phyloP scores from a whole-genome alignment of 2,329 filamentous ascomycete species.

The Ascosphaera acerosa region DNA sequence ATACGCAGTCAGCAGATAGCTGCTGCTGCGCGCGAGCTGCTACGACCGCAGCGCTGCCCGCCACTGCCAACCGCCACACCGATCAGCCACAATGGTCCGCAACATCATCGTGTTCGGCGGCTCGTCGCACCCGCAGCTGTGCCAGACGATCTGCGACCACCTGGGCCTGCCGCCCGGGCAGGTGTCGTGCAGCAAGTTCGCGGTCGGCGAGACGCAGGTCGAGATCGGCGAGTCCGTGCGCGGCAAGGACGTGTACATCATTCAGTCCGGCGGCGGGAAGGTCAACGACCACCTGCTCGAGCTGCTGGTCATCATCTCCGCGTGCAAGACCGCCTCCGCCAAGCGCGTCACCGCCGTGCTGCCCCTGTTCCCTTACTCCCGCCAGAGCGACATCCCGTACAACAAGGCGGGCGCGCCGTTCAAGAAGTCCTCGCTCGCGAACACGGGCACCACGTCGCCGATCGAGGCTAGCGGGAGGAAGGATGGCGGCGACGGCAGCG shows the following conservation, averaged over 20 bases:
- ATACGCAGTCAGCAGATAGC: too few relatives aligned
- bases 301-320: slow-evolving; percentile 94
- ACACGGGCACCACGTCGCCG: slow-evolving; percentile 76
- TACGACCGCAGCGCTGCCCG: too few relatives aligned
- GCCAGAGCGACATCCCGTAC: slow-evolving; percentile 88
- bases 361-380: slow-evolving; percentile 87
- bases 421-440: slow-evolving; percentile 32
- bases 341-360: slow-evolving; percentile 92
- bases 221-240: slow-evolving; percentile 48
- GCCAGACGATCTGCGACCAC: slow-evolving; percentile 39
- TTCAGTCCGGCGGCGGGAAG: slow-evolving; percentile 83
- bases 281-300: slow-evolving; percentile 99
- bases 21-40: too few relatives aligned
- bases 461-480: slow-evolving; percentile 54
- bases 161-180: slow-evolving; percentile 34
- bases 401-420: slow-evolving; percentile 85
- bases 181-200: slow-evolving; percentile 38
- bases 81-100: slow-evolving; percentile 24
- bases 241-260: slow-evolving; percentile 96
- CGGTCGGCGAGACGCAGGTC: slow-evolving; percentile 44
- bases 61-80: too few relatives aligned
- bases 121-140: slow-evolving; percentile 36
- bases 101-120: slow-evolving; percentile 43
- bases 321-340: slow-evolving; percentile 91
- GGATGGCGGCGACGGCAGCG: slow-evolving; percentile 37